These are phyloP conservation scores for Coprinopsis strossmayeri DNA, from an alignment of 768 basidiomycete species.

Conservation along the genomic window DNA sequence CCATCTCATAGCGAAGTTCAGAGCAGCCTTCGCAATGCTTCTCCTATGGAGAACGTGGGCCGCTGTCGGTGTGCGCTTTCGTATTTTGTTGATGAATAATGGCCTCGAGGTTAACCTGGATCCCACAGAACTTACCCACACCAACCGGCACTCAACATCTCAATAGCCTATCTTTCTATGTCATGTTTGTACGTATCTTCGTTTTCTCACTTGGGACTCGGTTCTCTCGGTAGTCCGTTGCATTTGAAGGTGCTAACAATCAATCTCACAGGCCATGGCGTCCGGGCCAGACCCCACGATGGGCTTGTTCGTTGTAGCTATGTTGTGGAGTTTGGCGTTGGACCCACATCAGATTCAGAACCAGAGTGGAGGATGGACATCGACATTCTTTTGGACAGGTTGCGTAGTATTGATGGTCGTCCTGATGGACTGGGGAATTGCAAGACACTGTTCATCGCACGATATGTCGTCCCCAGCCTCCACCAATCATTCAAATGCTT, in stretches of 20 bases:
- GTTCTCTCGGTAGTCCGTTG: not conserved
- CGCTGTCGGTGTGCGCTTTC: not conserved
- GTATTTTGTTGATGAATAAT: not conserved
- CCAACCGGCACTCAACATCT: conserved; percentile 2
- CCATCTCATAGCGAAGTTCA: conserved; percentile 26
- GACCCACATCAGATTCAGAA: conserved; percentile 1
- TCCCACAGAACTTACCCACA: not conserved
- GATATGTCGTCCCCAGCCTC: not conserved
- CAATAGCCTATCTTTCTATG: conserved; percentile 9
- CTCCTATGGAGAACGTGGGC: conserved; percentile 47
- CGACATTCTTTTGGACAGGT: not conserved
- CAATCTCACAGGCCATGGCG: conserved; percentile 10
- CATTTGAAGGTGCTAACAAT: not conserved
- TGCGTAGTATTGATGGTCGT: not conserved
- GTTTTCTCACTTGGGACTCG: not conserved
- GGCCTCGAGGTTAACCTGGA: conserved; percentile 6
- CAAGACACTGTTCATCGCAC: not conserved
- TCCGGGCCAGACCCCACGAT: conserved; percentile 16
- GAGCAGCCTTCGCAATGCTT: conserved; percentile 65
- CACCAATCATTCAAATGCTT: not conserved
- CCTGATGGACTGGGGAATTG: not conserved
- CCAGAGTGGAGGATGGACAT: not conserved
- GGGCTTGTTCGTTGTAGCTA: conserved; percentile 10
- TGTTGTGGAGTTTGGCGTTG: conserved; percentile 11
- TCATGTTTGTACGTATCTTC: conserved; percentile 7